Evolutionary conservation across 2,329 filamentous ascomycete species (phyloP), one percentile per base, ranked within the genome.

Genomic region (Cadophora malorum): DNA sequence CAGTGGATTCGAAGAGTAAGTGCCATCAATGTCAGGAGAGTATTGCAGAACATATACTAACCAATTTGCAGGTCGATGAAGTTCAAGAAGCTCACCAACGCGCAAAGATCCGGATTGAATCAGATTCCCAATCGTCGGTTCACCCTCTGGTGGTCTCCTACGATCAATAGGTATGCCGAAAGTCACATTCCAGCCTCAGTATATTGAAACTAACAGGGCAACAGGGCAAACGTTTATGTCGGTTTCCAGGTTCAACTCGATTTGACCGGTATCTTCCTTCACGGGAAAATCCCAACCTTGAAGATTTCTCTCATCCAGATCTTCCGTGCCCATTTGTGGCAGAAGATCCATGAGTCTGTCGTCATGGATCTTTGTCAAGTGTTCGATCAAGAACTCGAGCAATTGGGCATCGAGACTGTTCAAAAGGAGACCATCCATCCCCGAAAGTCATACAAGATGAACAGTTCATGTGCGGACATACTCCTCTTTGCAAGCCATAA

Each of bases 391-490:
- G 96, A 99, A 79, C 83, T 99, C 53, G 96, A 99, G 79, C 94
- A 96, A 38, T 84, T 99, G 4, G 94, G 94, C 45, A 97, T 99
- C 67, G 96, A 99, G 80, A 96, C 94, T 1, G 96, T 98, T 4
- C 96, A 99, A 79, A 99, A 99, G 81, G 96, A 99, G 83, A 98
- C 96, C 0, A 99, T 99, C 68, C 96, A 99, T 83, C 96, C 96
- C 63, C 88, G 96, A 88, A 99, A 99, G 50, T 97, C 94, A 4
- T 99, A 99, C 88, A 99, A 99, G 88, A 99, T 99, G 96, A 99
- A 99, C 85, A 97, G 94, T 76, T 98, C 95, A 67, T 98, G 96
- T 76, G 96, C 96, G 4, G 96, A 99, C 79, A 97, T 99, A 71
- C 85, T 98, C 65, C 87, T 99, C 10, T 99, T 99, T 77, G 95